Evolutionary conservation across 2,329 filamentous ascomycete genomes (phyloP).

Genomic region (Aspergillus phoenicis): DNA sequence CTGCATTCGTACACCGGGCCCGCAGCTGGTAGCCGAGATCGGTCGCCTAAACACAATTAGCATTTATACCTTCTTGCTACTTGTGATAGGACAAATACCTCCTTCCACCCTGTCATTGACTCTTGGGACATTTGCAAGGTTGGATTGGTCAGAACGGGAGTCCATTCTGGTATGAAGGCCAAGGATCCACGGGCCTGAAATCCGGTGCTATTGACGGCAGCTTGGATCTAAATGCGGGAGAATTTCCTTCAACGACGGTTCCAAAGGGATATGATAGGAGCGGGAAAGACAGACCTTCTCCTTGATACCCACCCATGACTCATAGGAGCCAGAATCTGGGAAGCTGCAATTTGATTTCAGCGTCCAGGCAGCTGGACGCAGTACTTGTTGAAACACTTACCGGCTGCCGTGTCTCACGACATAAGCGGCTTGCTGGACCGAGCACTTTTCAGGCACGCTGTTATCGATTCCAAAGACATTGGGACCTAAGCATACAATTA

Average conservation of each 20-base stretch:
- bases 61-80: not conserved
- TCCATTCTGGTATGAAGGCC: slow-evolving; percentile 62
- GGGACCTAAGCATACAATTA: slow-evolving; percentile 1
- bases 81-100: slow-evolving; percentile 31
- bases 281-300: slow-evolving; percentile 36
- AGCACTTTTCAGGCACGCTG: slow-evolving; percentile 12
- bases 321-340: slow-evolving; percentile 17
- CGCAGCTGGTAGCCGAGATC: slow-evolving; percentile 22
- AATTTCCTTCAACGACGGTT: no score
- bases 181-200: slow-evolving; percentile 59
- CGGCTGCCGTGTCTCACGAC: slow-evolving; percentile 18
- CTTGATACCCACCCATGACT: slow-evolving; percentile 14
- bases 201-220: slow-evolving; percentile 37
- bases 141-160: slow-evolving; percentile 59
- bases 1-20: slow-evolving; percentile 7
- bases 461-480: slow-evolving; percentile 16
- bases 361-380: not conserved
- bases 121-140: slow-evolving; percentile 60
- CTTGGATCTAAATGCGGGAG: slow-evolving; percentile 50
- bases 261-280: no score
- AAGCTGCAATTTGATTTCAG: not conserved
- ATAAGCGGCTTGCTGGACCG: slow-evolving; percentile 19
- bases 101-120: slow-evolving; percentile 65
- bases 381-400: not conserved
- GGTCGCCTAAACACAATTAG: not conserved